Evolutionary conservation across 352 stramenopile species (phyloP), one percentile per base, ranked within the genome.

Genomic region (Peronospora farinosa): DNA sequence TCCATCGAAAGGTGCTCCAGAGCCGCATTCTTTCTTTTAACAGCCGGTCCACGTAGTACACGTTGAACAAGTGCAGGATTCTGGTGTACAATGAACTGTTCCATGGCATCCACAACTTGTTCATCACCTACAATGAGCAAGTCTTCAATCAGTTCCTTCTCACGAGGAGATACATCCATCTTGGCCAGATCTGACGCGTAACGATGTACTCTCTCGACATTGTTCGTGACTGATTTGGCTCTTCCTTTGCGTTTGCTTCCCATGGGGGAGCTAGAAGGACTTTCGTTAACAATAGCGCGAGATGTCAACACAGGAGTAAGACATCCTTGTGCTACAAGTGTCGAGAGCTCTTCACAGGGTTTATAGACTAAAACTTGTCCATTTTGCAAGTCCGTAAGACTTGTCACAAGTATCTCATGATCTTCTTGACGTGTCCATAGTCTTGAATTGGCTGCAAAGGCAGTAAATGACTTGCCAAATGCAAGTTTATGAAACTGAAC

Each of bases 51-150:
- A 16, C 52, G 66, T 32, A 90, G 41, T 28, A 77, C 74, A 2
- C 78, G 68, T 4, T 64, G 63, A 36, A 90, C 63, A 0, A 60
- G 60, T 10, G 67, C 70, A 12, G 69, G 46, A 51, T 90, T 83
- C 11, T 69, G 72, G 51, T 72, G 66, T 17, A 78, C 48, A 7
- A 78, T 57, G 45, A 86, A 90, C 58, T 88, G 74, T 44, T 90
- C 76, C 76, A 90, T 86, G 25, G 78, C 78, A 41, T 90, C 76
- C 7, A 85, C 73, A 28, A 88, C 71, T 50, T 86, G 77, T 25
- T 81, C 78, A 52, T 90, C 78, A 15, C 78, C 78, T 33, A 73
- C 63, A 50, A 86, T 72, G 36, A 90, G 61, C 63, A 84, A 54
- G 58, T 85, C 76, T 61, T 86, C 76, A 36, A 90, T 81, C 6